Evolutionary conservation across 805 yeast genomes (phyloP), one percentile per base, ranked within the genome.

Genomic region (Spathaspora arborariae): DNA sequence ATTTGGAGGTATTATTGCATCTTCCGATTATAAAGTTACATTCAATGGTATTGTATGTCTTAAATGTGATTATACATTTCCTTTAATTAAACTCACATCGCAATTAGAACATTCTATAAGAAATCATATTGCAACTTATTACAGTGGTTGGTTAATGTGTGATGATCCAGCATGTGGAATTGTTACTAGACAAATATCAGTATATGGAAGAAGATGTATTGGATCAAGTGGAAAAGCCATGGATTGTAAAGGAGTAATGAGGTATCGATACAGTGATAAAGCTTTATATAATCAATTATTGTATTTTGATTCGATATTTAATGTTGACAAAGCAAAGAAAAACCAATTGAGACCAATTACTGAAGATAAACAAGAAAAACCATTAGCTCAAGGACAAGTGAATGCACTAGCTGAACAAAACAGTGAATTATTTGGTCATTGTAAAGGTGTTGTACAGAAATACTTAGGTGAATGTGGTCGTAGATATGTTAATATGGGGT

Each of bases 191-290:
- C 96, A 91, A 59, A 77, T 94, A 20, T 81, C 91, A 18, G 97
- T 91, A 3, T 89, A 88, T 58, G 98, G 98, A 45, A 81, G 84
- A 55, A 77, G 92, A 54, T 90, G 98, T 63, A 74, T 89, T 49
- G 85, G 88, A 37, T 64, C 64, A 48, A 76, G 75, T 57, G 88
- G 88, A 2, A 75, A 69, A 37, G 81, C 83, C 1, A 76, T 70
- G 52, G 81, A 81, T 18, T 82, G 88, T 58, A 85, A 87, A 56
- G 97, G 98, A 34, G 80, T 85, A 9, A 85, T 90, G 89, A 72
- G 80, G 49, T 86, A 82, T 64, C 76, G 75, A 48, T 94, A 87
- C 62, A 73, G 82, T 20, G 96, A 88, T 62, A 85, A 84, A 59
- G 84, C 81, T 44, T 72, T 94, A 35, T 92, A 91, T 72, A 88